Conservation (phyloP, 2,329 filamentous ascomycete species). For the Fusarium secorum region DNA sequence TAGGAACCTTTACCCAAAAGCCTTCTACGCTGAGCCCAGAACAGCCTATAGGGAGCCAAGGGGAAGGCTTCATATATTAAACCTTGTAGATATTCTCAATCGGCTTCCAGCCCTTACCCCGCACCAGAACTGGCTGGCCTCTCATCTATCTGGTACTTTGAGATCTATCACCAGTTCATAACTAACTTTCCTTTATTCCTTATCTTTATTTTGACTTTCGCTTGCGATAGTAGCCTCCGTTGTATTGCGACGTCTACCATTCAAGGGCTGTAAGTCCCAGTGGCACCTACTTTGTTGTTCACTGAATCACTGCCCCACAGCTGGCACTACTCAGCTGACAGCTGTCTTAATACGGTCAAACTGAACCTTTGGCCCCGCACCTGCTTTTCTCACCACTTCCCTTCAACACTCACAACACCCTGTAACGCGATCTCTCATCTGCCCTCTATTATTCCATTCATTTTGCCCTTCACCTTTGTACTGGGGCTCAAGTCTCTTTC, state of each 20-base stretch:
- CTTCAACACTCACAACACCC: not conserved
- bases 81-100: too few relatives aligned
- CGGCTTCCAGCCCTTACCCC: too few relatives aligned
- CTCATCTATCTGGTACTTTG: too few relatives aligned
- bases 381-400: not conserved
- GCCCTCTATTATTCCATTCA: rapidly evolving
- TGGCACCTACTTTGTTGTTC: not conserved
- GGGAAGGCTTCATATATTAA: too few relatives aligned
- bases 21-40: too few relatives aligned
- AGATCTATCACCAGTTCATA: too few relatives aligned
- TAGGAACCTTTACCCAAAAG: too few relatives aligned
- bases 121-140: too few relatives aligned
- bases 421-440: rapidly evolving
- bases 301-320: not conserved
- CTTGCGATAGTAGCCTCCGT: not conserved
- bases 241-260: rapidly evolving
- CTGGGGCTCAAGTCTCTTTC: rapidly evolving
- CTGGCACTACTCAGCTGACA: not conserved
- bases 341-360: too few relatives aligned
- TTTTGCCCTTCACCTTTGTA: rapidly evolving
- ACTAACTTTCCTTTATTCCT: too few relatives aligned
- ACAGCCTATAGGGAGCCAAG: too few relatives aligned
- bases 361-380: not conserved
- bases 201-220: not conserved
- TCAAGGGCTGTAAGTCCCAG: not conserved